A percentile compares a stretch with the other conserved stretches of the same genome.
These are phyloP conservation scores for Trichoderma sp. DNA, from an alignment of 2,329 filamentous ascomycete genomes.

Conservation along the genomic window DNA sequence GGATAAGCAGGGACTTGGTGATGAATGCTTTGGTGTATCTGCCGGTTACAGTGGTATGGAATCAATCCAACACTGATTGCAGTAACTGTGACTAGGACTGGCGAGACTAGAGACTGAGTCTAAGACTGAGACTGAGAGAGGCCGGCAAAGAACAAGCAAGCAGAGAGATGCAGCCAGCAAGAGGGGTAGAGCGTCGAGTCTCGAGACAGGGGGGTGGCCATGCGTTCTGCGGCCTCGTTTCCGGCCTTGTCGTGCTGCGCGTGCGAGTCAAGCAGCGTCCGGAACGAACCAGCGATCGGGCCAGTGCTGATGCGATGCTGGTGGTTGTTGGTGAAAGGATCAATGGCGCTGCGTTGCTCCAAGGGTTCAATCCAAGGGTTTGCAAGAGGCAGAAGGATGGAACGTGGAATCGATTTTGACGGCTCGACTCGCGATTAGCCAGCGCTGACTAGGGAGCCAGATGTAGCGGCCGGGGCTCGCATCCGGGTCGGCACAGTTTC, in stretches of 20 bases:
- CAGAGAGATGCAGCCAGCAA: not conserved
- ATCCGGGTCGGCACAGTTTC: conserved; percentile 1
- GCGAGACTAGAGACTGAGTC: not conserved
- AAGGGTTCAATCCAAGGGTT: not conserved
- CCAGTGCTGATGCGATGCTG: not conserved
- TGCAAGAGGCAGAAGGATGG: not conserved
- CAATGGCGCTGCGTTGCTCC: not conserved
- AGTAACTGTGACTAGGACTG: not conserved
- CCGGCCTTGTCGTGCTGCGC: not conserved
- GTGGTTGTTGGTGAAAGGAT: not conserved
- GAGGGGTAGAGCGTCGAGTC: not conserved
- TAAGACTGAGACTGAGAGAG: not conserved
- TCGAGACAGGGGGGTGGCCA: not conserved
- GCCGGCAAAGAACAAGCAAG: not conserved
- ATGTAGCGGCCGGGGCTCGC: not conserved
- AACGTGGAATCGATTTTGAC: not conserved
- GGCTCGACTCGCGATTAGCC: not conserved
- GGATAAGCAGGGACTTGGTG: not conserved
- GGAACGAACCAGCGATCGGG: not conserved
- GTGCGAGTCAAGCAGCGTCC: conserved; percentile 1
- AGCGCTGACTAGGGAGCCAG: not conserved
- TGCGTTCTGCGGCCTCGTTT: not conserved
- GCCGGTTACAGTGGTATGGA: no score
- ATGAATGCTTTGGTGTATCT: not conserved
- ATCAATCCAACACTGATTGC: not conserved